A percentile compares a stretch with the other conserved stretches of the same genome.
phyloP scores from a whole-genome alignment of 2,329 filamentous ascomycete genomes.

The Epichloe hybrida region DNA sequence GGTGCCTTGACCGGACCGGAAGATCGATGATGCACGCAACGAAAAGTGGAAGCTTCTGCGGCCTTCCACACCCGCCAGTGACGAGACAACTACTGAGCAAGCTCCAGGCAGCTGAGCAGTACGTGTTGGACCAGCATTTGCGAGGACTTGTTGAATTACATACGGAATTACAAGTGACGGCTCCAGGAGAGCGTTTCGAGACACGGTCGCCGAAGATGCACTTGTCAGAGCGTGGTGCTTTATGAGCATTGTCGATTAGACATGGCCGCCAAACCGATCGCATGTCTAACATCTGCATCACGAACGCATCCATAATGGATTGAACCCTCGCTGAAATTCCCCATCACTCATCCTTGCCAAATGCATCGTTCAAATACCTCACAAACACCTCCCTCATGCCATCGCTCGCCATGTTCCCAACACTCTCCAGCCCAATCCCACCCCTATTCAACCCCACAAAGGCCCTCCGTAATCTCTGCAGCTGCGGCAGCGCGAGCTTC shows the following conservation, averaged over 20 bases:
- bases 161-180: background rate
- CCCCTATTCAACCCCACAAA: constrained; percentile 65
- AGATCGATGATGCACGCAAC: constrained; percentile 20
- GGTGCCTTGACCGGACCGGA: constrained; percentile 20
- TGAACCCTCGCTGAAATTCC: background rate
- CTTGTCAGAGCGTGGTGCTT: background rate
- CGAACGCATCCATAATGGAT: background rate
- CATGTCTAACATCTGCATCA: background rate
- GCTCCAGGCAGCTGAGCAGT: constrained; percentile 4
- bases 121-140: background rate
- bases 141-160: too few species aligned
- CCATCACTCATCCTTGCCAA: constrained; percentile 37
- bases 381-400: constrained; percentile 52
- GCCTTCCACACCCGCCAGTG: constrained; percentile 1
- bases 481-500: constrained; percentile 55
- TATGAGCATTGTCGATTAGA: too few species aligned
- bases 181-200: background rate
- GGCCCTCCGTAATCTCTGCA: constrained; percentile 65
- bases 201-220: background rate
- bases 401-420: constrained; percentile 38
- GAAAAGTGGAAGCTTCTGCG: constrained; percentile 7
- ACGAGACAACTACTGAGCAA: background rate
- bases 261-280: background rate
- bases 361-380: constrained; percentile 51
- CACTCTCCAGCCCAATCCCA: constrained; percentile 45